Percentiles rank a stretch among this genome's conserved stretches.
phyloP scores from a whole-genome alignment of 768 basidiomycete species.

The Lentinula detonsa region DNA sequence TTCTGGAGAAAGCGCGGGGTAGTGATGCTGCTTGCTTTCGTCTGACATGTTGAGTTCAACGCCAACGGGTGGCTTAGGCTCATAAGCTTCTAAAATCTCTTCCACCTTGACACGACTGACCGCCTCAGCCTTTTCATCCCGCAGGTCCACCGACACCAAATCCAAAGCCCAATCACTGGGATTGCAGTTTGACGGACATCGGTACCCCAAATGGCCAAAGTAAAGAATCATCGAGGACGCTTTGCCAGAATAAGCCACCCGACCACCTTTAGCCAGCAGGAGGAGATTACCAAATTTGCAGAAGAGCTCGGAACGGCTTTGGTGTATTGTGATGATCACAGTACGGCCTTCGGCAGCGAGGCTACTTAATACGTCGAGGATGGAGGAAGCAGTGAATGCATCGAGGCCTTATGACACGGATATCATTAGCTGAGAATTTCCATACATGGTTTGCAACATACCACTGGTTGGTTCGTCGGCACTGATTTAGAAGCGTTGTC shows the following conservation, averaged over 20 bases:
- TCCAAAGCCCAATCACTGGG: conserved; percentile 51
- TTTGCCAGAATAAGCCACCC: conserved; percentile 60
- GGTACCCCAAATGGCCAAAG: conserved; percentile 51
- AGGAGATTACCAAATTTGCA: conserved; percentile 55
- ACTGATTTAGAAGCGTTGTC: background rate
- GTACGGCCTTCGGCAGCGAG: conserved; percentile 34
- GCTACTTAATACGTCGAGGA: conserved; percentile 32
- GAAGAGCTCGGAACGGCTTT: conserved; percentile 31
- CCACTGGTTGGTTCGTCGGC: conserved; percentile 6
- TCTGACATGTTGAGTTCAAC: background rate
- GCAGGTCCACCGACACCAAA: conserved; percentile 9
- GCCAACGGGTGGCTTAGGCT: background rate
- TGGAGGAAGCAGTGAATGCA: conserved; percentile 33
- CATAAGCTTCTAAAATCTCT: conserved; percentile 1
- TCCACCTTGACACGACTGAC: conserved; percentile 5
- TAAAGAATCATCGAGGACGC: conserved; percentile 50
- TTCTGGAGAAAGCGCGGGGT: background rate
- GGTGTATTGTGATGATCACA: conserved; percentile 23
- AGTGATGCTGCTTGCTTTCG: background rate
- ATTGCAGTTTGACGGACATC: conserved; percentile 70
- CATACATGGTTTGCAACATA: background rate
- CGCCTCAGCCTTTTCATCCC: conserved; percentile 4
- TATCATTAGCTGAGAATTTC: background rate
- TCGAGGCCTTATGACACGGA: conserved; percentile 25
- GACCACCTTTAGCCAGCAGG: conserved; percentile 59